phyloP scores from a whole-genome alignment of 495 filamentous ascomycete genomes.

The Amphirosellinia nigrospora region DNA sequence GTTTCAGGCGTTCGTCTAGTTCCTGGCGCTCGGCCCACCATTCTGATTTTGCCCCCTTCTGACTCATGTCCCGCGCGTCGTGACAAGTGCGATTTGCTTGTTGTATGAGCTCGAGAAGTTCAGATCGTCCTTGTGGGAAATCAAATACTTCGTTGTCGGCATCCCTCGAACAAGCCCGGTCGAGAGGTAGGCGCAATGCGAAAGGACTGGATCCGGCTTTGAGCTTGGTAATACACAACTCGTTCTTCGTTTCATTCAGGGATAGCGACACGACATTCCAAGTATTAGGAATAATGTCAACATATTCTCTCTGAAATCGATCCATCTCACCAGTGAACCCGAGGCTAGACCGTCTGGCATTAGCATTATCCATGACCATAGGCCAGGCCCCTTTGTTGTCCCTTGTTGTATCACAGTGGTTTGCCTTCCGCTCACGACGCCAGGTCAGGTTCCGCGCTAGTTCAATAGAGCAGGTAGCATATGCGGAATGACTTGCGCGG shows the following conservation, averaged over 20 bases:
- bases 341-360: conserved; percentile 42
- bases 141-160: conserved; percentile 80
- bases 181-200: conserved; percentile 81
- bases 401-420: conserved; percentile 45
- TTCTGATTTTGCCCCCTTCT: conserved; percentile 68
- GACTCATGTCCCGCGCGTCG: conserved; percentile 48
- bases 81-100: conserved; percentile 82
- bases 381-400: conserved; percentile 41
- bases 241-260: conserved; percentile 76
- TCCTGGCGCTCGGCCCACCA: conserved; percentile 90
- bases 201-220: conserved; percentile 77
- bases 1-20: conserved; percentile 76
- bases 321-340: conserved; percentile 53
- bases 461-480: conserved; percentile 67
- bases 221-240: conserved; percentile 82
- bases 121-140: conserved; percentile 75
- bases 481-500: conserved; percentile 56
- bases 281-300: conserved; percentile 78
- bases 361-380: conserved; percentile 30
- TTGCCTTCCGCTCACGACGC: conserved; percentile 62
- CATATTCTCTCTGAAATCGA: conserved; percentile 69
- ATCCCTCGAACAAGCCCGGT: conserved; percentile 79
- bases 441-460: conserved; percentile 65
- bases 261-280: conserved; percentile 91
- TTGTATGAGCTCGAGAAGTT: conserved; percentile 82